Percentiles rank a stretch among this genome's conserved stretches.
Conservation (phyloP, 2,329 filamentous ascomycete genomes). For the Xylariomycetidae sp. region DNA sequence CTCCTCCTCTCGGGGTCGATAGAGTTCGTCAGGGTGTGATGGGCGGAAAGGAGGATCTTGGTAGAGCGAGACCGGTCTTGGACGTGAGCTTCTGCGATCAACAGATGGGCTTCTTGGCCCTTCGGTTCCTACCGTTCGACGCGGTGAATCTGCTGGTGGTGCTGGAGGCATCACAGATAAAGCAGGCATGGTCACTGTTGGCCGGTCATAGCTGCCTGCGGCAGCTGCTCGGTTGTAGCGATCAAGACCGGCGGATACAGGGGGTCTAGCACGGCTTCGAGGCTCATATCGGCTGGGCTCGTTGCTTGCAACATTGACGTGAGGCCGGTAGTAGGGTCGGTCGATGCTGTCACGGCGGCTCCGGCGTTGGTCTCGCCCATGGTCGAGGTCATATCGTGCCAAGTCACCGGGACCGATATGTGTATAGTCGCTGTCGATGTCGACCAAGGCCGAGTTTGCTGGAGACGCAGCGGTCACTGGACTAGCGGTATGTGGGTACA, state of each 20-base stretch:
- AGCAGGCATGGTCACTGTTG: conserved; percentile 40
- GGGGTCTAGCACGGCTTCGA: conserved; percentile 52
- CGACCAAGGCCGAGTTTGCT: conserved; percentile 11
- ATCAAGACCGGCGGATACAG: conserved; percentile 64
- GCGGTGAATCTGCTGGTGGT: conserved; percentile 27
- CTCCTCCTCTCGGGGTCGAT: conserved; percentile 44
- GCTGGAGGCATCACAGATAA: conserved; percentile 36
- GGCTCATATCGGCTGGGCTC: conserved; percentile 40
- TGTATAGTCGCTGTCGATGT: conserved; percentile 38
- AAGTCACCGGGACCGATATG: conserved; percentile 59
- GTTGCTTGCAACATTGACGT: conserved; percentile 41
- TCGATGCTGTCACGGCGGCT: conserved; percentile 51
- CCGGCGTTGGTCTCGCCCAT: conserved; percentile 34
- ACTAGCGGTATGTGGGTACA: conserved; percentile 34
- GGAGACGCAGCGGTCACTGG: conserved; percentile 20
- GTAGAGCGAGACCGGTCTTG: conserved; percentile 46
- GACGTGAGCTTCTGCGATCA: conserved; percentile 27
- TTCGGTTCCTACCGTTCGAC: conserved; percentile 28
- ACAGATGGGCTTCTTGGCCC: conserved; percentile 28
- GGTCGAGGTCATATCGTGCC: conserved; percentile 55
- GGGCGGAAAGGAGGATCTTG: conserved; percentile 42
- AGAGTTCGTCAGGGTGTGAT: conserved; percentile 41
- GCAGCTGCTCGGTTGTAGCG: conserved; percentile 49
- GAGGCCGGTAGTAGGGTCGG: conserved; percentile 48
- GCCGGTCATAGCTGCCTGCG: conserved; percentile 39